These are phyloP conservation scores for Pichia californica DNA, from an alignment of 805 yeast genomes.

Conservation along the genomic window DNA sequence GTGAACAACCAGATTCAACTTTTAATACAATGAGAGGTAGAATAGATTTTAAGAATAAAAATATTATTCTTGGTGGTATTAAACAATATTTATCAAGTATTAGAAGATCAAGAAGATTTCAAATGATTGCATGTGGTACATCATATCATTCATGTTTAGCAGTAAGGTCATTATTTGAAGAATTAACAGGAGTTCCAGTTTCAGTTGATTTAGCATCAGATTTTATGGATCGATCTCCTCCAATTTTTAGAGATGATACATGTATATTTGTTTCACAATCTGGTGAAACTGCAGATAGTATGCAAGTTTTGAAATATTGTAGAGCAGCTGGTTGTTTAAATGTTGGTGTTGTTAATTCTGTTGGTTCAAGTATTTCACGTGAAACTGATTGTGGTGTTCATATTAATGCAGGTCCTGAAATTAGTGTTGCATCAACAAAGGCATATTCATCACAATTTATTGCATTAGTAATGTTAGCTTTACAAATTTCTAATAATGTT, in stretches of 20 bases:
- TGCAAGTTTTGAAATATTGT: constrained; percentile 92
- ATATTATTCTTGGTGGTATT: constrained; percentile 84
- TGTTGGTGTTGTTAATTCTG: constrained; percentile 95
- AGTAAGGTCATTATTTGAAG: constrained; percentile 93
- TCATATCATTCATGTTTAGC: constrained; percentile 98
- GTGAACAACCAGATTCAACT: constrained; percentile 97
- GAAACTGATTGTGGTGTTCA: constrained; percentile 99
- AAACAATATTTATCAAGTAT: constrained; percentile 78
- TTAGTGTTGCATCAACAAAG: constrained; percentile 98
- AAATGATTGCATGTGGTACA: constrained; percentile 99
- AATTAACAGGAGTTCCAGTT: constrained; percentile 91
- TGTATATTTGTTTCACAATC: constrained; percentile 97
- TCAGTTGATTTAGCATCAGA: constrained; percentile 91
- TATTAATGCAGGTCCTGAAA: constrained; percentile 98
- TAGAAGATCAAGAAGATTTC: constrained; percentile 89
- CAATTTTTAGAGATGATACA: constrained; percentile 97
- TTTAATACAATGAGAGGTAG: constrained; percentile 99
- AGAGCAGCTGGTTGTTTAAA: constrained; percentile 95
- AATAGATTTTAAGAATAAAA: constrained; percentile 77
- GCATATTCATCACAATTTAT: constrained; percentile 98
- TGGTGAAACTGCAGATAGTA: constrained; percentile 98
- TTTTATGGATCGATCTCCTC: constrained; percentile 88
- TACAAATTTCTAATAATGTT: constrained; percentile 89
- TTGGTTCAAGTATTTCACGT: constrained; percentile 95
- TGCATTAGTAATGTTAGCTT: constrained; percentile 94